These are phyloP conservation scores for Xylariaceae sp. DNA, from an alignment of 2,329 filamentous ascomycete genomes.

Conservation along the genomic window DNA sequence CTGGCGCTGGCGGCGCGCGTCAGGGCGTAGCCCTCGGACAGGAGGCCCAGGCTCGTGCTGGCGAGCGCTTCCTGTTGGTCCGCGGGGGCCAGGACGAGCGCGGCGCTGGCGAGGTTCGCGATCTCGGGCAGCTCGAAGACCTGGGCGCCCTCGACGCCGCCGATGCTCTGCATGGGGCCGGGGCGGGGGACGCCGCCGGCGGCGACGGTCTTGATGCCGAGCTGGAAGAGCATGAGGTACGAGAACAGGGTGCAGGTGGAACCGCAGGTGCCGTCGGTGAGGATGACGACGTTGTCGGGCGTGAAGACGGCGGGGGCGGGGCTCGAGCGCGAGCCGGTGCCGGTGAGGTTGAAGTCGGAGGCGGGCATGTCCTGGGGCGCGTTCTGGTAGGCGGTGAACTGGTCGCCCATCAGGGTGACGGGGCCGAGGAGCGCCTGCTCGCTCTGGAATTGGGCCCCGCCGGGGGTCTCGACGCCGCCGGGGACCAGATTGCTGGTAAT, in stretches of 20 bases:
- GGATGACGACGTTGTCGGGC: slow-evolving; percentile 5
- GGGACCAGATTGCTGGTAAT: slow-evolving; percentile 28
- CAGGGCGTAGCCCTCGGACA: not conserved
- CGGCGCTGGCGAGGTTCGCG: not conserved
- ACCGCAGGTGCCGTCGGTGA: slow-evolving; percentile 7
- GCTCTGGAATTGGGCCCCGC: slow-evolving; percentile 1
- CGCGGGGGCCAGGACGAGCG: not conserved
- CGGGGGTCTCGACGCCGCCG: slow-evolving; percentile 1
- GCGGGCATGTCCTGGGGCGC: not conserved
- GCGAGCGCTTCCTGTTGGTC: not conserved
- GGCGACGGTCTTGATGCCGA: slow-evolving; percentile 2
- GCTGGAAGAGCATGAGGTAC: slow-evolving; percentile 4
- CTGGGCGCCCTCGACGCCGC: slow-evolving; percentile 6
- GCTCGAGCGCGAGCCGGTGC: not conserved
- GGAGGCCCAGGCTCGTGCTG: not conserved
- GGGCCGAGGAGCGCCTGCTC: not conserved
- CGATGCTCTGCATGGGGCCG: slow-evolving; percentile 10
- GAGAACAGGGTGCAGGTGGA: slow-evolving; percentile 8
- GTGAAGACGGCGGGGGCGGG: not conserved
- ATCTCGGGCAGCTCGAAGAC: not conserved
- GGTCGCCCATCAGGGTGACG: not conserved
- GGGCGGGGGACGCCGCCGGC: slow-evolving; percentile 5
- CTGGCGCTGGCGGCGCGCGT: not conserved
- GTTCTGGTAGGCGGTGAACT: not conserved
- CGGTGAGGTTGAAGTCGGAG: slow-evolving; percentile 10